These are phyloP conservation scores for Candida morakotiae DNA, from an alignment of 805 yeast species.

Conservation along the genomic window DNA sequence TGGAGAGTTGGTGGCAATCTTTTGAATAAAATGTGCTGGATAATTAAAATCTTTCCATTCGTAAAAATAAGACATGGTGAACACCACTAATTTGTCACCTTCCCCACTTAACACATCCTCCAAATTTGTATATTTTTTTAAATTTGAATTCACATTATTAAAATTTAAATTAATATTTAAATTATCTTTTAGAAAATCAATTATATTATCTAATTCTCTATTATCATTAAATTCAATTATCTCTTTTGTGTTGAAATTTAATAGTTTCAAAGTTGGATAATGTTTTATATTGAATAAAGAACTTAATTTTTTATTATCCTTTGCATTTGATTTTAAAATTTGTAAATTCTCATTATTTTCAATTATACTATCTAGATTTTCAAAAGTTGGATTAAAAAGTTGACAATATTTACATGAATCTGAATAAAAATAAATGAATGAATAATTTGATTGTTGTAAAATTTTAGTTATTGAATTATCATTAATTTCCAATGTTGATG, in stretches of 20 bases:
- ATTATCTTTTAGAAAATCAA: slow-evolving; percentile 18
- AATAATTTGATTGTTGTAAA: slow-evolving; percentile 21
- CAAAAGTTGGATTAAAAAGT: slow-evolving; percentile 28
- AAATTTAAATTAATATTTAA: slow-evolving; percentile 19
- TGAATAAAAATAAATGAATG: slow-evolving; percentile 46
- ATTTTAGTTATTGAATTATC: slow-evolving; percentile 12
- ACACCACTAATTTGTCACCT: slow-evolving; percentile 18
- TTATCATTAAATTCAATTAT: slow-evolving; percentile 28
- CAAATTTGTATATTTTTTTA: slow-evolving; percentile 11
- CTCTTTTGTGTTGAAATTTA: slow-evolving; percentile 37
- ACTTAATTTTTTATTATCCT: slow-evolving; percentile 27
- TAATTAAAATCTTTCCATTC: slow-evolving; percentile 30
- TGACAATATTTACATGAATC: slow-evolving; percentile 32
- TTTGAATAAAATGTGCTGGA: slow-evolving; percentile 34
- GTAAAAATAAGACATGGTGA: slow-evolving; percentile 16
- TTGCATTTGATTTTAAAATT: slow-evolving; percentile 26
- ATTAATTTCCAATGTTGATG: slow-evolving; percentile 8
- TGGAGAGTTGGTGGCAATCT: slow-evolving; percentile 14
- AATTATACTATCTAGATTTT: slow-evolving; percentile 40
- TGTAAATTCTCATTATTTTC: slow-evolving; percentile 33
- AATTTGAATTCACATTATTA: slow-evolving; percentile 15
- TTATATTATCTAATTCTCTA: slow-evolving; percentile 16
- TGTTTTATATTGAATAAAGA: slow-evolving; percentile 35
- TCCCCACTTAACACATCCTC: slow-evolving; percentile 2
- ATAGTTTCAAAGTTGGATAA: slow-evolving; percentile 49